Base-by-base conservation (phyloP, 2,329 filamentous ascomycete species). In the Helotiales sp. region DNA sequence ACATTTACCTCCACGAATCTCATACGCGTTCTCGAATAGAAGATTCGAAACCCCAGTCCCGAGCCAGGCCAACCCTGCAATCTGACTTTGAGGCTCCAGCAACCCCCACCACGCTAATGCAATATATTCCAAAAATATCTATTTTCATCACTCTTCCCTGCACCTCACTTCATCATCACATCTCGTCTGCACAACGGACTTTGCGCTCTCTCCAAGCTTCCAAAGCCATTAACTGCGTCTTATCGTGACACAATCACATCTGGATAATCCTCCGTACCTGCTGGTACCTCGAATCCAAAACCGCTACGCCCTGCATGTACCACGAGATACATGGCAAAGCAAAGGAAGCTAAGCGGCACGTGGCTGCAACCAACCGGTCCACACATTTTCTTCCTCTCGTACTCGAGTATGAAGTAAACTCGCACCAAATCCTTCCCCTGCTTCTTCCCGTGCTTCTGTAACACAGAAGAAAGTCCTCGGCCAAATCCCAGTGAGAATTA, bases 21-120 rank as follows among this genome's bases (percentile, higher is more conserved):
- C 25, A 30, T 8, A 7, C 38, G 17, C 29, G 4, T 52, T 27
- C 19, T 12, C n/a, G 7, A 7, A 47, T 40, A n/a, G n/a, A n/a
- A n/a, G n/a, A n/a, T n/a, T n/a, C n/a, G n/a, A n/a, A n/a, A n/a
- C n/a, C n/a, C 33, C 33, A 33, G 10, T 38, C 22, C 22, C 12
- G 17, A n/a, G 44, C 46, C 24, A 27, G 27, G 31, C 40, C 29
- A 34, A 42, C 31, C 40, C 49, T 36, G 42, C 19, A 25, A 52
- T 22, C 17, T n/a, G 33, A 48, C 36, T 27, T 40, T 59, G 53
- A 59, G 57, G 57, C 57, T 59, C 57, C 57, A 56, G 57, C 57
- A 42, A 55, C 57, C 57, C 57, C 53, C 57, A 56, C 48, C 54
- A 51, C 29, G 47, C 46, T 31, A 40, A 24, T 48, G 46, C 46